Evolutionary conservation across 2,329 filamentous ascomycete genomes (phyloP), one percentile per base, ranked within the genome.

Genomic region (Diaporthe humulicola): DNA sequence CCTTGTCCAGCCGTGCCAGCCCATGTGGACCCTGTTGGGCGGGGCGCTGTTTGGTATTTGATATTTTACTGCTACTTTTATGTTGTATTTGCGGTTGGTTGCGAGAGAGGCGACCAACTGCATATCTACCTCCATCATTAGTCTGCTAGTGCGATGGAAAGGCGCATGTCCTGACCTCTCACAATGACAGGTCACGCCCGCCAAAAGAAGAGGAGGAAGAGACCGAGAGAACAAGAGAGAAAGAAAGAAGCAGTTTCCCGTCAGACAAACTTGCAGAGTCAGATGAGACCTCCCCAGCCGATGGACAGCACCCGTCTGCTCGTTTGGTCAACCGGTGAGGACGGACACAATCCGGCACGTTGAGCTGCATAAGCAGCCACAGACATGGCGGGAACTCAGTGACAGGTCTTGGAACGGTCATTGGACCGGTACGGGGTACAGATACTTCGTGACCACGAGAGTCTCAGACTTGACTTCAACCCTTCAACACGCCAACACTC

Each of bases 31-130:
- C 38, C 42, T 42, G 14, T 36, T 33, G 14, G 28, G 45, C 40
- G 33, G 45, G 48, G 25, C 22, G 1, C 48, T 25, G 19, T 54
- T 40, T 69, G 48, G 5, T 69, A 52, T 38, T 36, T 66, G 61
- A 36, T 66, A 50, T 36, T 33, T 25, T 33, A 3, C 30, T 52
- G 30, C 30, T 22, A 14, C 25, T 38, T 52, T 12, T 6, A 33
- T 48, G 30, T 54, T 54, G 48, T 22, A 66, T 36, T n/a, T 66
- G 61, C 61, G n/a, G 61, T 54, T 69, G 64, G 64, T 14, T 69
- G 61, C 48, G 33, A 69, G 64, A 25, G 48, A 40, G 48, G 48
- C 22, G 33, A 36, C 64, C 64, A 52, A 67, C 64, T 67, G 64
- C 64, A 67, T 33, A 9, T 14, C 33, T 14, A 8, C 28, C 14